Conservation (phyloP, 148 eudicot genomes). For the Drosera capensis region DNA sequence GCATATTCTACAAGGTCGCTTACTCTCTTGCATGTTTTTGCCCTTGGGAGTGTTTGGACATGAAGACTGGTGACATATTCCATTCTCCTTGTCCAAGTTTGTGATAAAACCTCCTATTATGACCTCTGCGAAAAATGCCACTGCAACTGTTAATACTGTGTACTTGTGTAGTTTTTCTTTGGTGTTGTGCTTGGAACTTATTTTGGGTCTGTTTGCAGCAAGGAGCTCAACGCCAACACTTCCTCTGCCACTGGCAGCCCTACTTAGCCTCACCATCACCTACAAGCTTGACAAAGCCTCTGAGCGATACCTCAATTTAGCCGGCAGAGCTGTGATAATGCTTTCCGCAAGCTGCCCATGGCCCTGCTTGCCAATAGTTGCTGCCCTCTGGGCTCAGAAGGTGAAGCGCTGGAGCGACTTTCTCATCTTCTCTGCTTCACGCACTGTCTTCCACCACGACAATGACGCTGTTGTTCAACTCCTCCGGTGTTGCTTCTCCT, state of each 20-base stretch:
- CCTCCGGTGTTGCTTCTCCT: conserved; percentile 55
- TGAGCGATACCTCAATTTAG: conserved; percentile 59
- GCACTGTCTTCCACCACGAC: conserved; percentile 78
- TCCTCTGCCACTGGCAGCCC: conserved; percentile 89
- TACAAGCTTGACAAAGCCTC: conserved; percentile 66
- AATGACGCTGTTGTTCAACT: conserved; percentile 75
- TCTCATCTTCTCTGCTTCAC: conserved; percentile 74
- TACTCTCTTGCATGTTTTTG: too few relatives aligned
- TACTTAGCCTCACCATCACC: conserved; percentile 91
- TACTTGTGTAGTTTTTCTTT: neutral
- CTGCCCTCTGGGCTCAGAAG: conserved; percentile 91
- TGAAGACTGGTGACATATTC: too few relatives aligned
- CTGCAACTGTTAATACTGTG: too few relatives aligned
- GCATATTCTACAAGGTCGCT: too few relatives aligned
- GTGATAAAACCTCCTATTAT: too few relatives aligned
- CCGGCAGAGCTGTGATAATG: conserved; percentile 56
- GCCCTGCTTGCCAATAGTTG: conserved; percentile 92
- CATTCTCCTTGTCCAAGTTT: too few relatives aligned
- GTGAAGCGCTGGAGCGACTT: conserved; percentile 95
- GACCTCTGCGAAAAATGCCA: too few relatives aligned
- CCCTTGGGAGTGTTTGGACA: too few relatives aligned
- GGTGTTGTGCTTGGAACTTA: neutral
- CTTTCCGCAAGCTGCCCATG: conserved; percentile 93
- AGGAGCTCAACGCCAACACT: conserved; percentile 58
- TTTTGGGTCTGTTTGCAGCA: conserved; percentile 31